Percentiles rank a stretch among this genome's conserved stretches.
Evolutionary conservation across 2,329 filamentous ascomycete species (phyloP).

Genomic region (Chaetomium strumarium): DNA sequence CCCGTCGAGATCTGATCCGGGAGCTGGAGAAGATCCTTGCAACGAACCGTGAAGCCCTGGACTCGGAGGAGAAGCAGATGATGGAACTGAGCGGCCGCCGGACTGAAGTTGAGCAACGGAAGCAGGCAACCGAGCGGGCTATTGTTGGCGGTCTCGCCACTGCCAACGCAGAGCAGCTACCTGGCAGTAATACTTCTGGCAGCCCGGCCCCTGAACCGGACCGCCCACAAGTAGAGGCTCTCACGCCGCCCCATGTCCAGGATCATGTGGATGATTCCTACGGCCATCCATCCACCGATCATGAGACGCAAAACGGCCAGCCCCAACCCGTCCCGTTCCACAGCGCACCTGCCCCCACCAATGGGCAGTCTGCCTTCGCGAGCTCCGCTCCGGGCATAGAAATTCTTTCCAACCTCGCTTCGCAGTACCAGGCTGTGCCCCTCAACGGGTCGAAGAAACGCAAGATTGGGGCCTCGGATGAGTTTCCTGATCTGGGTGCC

Average conservation of each 20-base stretch:
- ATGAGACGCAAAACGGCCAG: conserved; percentile 19
- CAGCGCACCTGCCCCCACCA: conserved; percentile 22
- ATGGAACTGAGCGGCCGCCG: conserved; percentile 61
- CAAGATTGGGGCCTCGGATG: conserved; percentile 45
- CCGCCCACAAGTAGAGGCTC: conserved; percentile 72
- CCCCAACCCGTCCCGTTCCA: conserved; percentile 18
- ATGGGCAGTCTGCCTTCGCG: conserved; percentile 18
- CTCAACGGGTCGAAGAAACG: conserved; percentile 52
- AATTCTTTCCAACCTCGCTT: conserved; percentile 35
- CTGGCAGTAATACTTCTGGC: conserved; percentile 40
- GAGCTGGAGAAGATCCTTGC: conserved; percentile 79
- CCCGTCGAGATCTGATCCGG: conserved; percentile 68
- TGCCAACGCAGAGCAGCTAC: conserved; percentile 45
- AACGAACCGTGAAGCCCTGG: conserved; percentile 63
- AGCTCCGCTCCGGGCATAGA: conserved; percentile 34
- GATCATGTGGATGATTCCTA: conserved; percentile 28
- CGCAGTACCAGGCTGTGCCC: conserved; percentile 45
- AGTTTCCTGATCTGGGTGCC: conserved; percentile 48
- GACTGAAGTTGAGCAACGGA: conserved; percentile 69
- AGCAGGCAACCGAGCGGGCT: conserved; percentile 80
- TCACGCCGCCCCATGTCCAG: conserved; percentile 72
- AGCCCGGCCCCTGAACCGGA: conserved; percentile 54
- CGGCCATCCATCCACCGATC: conserved; percentile 13
- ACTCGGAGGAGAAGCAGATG: conserved; percentile 62
- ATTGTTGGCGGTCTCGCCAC: conserved; percentile 80